Evolutionary conservation across 257 asterid species (phyloP), one percentile per base, ranked within the genome.

Genomic region (Dorcoceras hygrometricum): DNA sequence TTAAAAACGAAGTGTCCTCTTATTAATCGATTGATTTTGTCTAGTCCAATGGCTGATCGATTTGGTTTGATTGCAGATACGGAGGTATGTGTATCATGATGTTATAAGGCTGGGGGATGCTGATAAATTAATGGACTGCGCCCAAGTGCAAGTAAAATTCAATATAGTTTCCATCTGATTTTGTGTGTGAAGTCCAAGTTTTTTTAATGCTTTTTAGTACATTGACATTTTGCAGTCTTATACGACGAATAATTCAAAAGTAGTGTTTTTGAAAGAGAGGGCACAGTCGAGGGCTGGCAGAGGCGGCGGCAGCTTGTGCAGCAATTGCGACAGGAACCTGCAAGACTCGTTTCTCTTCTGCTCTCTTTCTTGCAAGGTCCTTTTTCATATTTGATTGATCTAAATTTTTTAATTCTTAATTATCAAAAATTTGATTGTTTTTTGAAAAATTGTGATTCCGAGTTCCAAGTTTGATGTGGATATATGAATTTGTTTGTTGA

Each of bases 321-420:
- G 72, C 59, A 76, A 78, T 48, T 84, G 95, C 66, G 80, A 73
- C 58, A 73, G 95, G 50, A 81, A 57, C 16, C 80, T 87, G 70
- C 87, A 79, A 34, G 80, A 78, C 5, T 62, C 86, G 0, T 79
- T 22, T 55, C 78, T 74, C 76, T 87, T 73, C 77, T 87, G 98
- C 72, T 89, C 89, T 11, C 58, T 92, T 36, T 79, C 68, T 6
- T 92, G 98, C 97, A 92, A 92, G 98, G 97, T 92, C 20, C 68
- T 32, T 48, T 27, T 61, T 66, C 27, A 60, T 8, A 6, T n/a
- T 57, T 19, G 34, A 27, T 3, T 1, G 8, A 2, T 22, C 8
- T 32, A 1, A 4, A 32, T 12, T 65, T 39, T 8, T 1, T 11
- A n/a, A n/a, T n/a, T n/a, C n/a, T 25, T 6, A 23, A 16, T 28